Conservation (phyloP, 2,329 filamentous ascomycete species). For the Aspergillus melleus region DNA sequence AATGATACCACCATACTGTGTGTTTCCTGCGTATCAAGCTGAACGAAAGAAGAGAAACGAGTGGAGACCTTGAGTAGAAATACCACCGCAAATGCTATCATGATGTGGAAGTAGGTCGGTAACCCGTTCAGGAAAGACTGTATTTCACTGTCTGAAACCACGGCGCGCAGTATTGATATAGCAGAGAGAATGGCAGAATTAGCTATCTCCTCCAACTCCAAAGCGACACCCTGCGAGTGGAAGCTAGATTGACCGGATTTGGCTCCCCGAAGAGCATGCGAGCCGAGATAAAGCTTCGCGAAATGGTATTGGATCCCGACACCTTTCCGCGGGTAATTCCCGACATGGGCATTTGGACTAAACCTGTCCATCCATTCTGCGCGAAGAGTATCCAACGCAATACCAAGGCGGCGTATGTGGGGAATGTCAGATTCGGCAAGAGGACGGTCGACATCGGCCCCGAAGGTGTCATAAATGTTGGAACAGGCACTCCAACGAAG, state of each 20-base stretch:
- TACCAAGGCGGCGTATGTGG: constrained; percentile 20
- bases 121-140: constrained; percentile 36
- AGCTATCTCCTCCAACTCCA: constrained; percentile 37
- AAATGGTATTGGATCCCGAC: constrained; percentile 49
- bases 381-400: constrained; percentile 22
- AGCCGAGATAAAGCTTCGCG: constrained; percentile 48
- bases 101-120: constrained; percentile 41
- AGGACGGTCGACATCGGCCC: constrained; percentile 31
- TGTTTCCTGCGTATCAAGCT: background rate
- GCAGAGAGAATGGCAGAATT: constrained; percentile 39
- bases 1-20: background rate
- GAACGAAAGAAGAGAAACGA: constrained; percentile 17
- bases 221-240: constrained; percentile 20
- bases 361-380: constrained; percentile 23
- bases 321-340: constrained; percentile 47
- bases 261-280: constrained; percentile 44
- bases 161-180: constrained; percentile 34
- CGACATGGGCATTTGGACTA: constrained; percentile 38
- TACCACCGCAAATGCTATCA: constrained; percentile 42
- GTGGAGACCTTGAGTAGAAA: constrained; percentile 42
- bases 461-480: constrained; percentile 34
- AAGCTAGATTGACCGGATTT: constrained; percentile 3
- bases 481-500: constrained; percentile 33
- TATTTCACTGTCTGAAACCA: constrained; percentile 37
- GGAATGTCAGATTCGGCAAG: constrained; percentile 16